Base-by-base conservation (phyloP, 495 filamentous ascomycete species). In the Penicillium tannophilum region DNA sequence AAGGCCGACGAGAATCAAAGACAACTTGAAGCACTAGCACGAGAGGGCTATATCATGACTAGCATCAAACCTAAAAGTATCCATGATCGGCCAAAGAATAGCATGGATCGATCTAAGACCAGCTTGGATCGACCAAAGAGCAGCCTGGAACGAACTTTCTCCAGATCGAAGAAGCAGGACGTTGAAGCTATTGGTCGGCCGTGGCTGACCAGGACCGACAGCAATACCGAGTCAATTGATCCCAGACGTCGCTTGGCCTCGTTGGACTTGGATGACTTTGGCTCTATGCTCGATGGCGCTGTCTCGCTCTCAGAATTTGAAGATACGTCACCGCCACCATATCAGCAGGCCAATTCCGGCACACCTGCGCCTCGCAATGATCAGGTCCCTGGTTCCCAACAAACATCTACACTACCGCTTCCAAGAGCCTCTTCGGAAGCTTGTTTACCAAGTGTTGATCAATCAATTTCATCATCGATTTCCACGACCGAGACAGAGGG, bases 141-240 rank as follows among this genome's bases (percentile, higher is more conserved):
- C 17, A 62, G 60, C 41, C n/a, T 67, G 10, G 64, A 65, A 3
- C 50, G 60, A 7, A 51, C 46, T 35, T 58, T 64, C 36, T 74
- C 72, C 1, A 73, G 43, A 54, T 76, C 76, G 0, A 69, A 69
- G 51, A 70, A 63, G 56, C 59, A 59, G 31, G 75, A 78, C 49
- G 68, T 79, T 11, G 74, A 79, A 59, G 68, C 58, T 39, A 77
- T 76, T 52, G 76, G 75, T 20, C 74, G 68, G 56, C 74, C 74
- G 42, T 78, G 75, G 77, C 52, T 79, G 52, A 67, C 64, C 16
- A 66, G 67, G 39, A 69, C 68, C 28, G 60, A 60, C 9, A 63
- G 72, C 43, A 61, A 19, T 44, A 55, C 20, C 53, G 67, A 28
- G 33, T 51, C 62, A 12, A 49, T 8, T 2, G 63, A 64, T 1